Evolutionary conservation across 2,329 filamentous ascomycete species (phyloP), one percentile per base, ranked within the genome.

Genomic region (Trichophyton mentagrophytes): DNA sequence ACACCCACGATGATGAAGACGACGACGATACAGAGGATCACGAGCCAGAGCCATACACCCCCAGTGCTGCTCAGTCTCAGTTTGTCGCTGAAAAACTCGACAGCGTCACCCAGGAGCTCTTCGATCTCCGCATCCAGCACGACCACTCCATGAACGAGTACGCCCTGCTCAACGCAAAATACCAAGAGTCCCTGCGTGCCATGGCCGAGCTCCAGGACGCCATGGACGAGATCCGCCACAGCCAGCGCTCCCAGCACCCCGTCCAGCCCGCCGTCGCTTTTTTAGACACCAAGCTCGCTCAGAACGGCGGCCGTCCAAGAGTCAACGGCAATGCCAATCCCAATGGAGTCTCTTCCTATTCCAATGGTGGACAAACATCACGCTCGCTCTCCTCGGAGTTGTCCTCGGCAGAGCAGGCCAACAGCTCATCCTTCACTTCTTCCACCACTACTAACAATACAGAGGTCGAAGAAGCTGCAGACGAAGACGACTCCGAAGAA

Each of bases 21-120:
- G 62, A 13, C 9, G 33, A 38, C 9, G 22, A 22, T 22, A 22
- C 22, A 22, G 22, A 22, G 2, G 30, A 33, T 33, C 2, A 7
- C 8, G 33, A 38, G 6, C 33, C 33, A 38, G 33, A 67, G 17
- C 78, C 78, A 13, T 76, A 82, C 51, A 74, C 79, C 0, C 78
- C 82, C 11, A 93, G 84, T 69, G 85, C 88, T 13, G 88, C 89
- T 0, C 91, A 96, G 71, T 86, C 85, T 51, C 88, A 86, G 65
- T 90, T 90, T 67, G 88, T 96, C 59, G 87, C 88, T 5, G 92
- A 97, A 71, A 96, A 97, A 76, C 82, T 97, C 13, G 92, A 97
- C 69, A 86, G 81, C 44, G 87, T 97, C 46, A 93, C 88, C 0
- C 90, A 95, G 71, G 93, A 99, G 74, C 85, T 99, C 1, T 83